These are phyloP conservation scores for Liquidambar formosana DNA, from an alignment of 164 flowering plant genomes.

Conservation along the genomic window DNA sequence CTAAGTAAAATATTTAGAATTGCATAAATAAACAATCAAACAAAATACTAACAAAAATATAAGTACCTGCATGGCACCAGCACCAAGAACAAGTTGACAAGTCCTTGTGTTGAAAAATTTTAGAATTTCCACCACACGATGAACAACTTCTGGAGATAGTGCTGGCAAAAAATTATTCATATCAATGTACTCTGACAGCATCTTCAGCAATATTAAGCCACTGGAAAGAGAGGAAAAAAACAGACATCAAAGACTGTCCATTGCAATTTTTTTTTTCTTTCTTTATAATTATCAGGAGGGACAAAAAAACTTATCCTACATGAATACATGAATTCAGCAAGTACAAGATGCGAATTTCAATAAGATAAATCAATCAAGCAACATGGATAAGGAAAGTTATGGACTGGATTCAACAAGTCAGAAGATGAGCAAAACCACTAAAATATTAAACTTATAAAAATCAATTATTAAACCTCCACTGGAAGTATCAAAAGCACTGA, in stretches of 20 bases:
- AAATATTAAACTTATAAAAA: too few relatives aligned
- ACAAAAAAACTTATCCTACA: too few relatives aligned
- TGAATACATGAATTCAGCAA: neutral
- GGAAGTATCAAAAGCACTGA: too few relatives aligned
- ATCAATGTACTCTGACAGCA: conserved; percentile 94
- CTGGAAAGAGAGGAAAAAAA: conserved; percentile 44
- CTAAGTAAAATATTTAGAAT: neutral
- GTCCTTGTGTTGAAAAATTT: conserved; percentile 91
- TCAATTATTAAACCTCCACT: too few relatives aligned
- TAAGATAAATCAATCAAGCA: too few relatives aligned
- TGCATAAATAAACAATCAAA: neutral
- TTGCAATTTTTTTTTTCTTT: neutral
- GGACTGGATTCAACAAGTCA: neutral
- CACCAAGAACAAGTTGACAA: conserved; percentile 96
- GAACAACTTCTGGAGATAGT: conserved; percentile 83
- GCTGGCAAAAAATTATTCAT: conserved; percentile 76
- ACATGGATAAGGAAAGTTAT: too few relatives aligned
- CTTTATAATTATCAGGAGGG: neutral
- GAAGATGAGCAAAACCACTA: too few relatives aligned
- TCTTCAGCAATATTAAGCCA: conserved; percentile 96
- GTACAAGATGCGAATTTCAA: neutral
- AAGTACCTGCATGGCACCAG: conserved; percentile 96
- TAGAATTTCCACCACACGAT: conserved; percentile 85
- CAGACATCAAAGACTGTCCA: conserved; percentile 6
- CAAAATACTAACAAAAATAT: neutral